A percentile compares a stretch with the other conserved stretches of the same genome.
phyloP scores from a whole-genome alignment of 441 rosid species.

The Aleurites moluccanus region DNA sequence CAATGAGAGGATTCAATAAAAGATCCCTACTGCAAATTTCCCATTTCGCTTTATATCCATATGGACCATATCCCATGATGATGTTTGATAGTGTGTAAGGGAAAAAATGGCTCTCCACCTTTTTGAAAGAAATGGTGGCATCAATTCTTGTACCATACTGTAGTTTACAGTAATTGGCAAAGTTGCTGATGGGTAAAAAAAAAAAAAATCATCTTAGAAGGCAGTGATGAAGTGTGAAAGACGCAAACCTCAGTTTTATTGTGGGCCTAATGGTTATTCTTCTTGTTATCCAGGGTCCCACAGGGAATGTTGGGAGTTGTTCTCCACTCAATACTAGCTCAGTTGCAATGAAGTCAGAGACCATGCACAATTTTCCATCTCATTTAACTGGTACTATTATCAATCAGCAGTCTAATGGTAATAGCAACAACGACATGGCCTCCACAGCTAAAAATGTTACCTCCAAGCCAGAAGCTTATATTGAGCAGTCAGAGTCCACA shows the following conservation, averaged over 20 bases:
- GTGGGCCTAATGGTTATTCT: constrained; percentile 26
- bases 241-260: constrained; percentile 4
- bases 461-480: constrained; percentile 42
- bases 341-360: constrained; percentile 42
- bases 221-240: neutral
- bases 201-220: neutral
- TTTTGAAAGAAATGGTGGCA: constrained; percentile 7
- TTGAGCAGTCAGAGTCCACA: constrained; percentile 33
- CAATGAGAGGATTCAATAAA: neutral
- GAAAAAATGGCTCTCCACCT: neutral
- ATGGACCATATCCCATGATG: neutral
- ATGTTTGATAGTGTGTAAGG: too few relatives aligned
- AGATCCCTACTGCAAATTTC: neutral
- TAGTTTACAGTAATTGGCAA: constrained; percentile 2
- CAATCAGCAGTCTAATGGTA: constrained; percentile 58
- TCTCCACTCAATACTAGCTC: constrained; percentile 57
- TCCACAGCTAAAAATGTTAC: constrained; percentile 48
- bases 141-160: neutral
- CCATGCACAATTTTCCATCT: constrained; percentile 38
- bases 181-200: neutral
- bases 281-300: constrained; percentile 41
- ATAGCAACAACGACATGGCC: constrained; percentile 56
- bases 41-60: neutral
- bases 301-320: constrained; percentile 56
- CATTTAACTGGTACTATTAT: constrained; percentile 37